A percentile compares a stretch with the other conserved stretches of the same genome.
These are phyloP conservation scores for Chimonanthus salicifolius DNA, from an alignment of 164 flowering plant species.

Conservation along the genomic window DNA sequence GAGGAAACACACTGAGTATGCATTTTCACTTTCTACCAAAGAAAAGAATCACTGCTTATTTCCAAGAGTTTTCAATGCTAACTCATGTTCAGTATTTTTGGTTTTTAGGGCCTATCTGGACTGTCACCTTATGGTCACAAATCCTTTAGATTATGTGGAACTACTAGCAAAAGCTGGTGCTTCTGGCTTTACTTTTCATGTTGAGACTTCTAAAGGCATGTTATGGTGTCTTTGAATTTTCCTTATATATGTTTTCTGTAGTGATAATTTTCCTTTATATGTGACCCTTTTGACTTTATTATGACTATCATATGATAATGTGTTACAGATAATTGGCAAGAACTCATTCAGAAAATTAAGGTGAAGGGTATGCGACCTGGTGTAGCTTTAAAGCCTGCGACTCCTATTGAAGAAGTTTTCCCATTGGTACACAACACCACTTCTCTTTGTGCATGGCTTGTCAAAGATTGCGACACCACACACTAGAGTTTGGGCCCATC, in stretches of 20 bases:
- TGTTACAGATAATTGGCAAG: constrained; percentile 81
- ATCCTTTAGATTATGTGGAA: constrained; percentile 96
- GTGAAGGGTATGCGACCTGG: constrained; percentile 90
- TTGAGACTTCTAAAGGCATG: constrained; percentile 82
- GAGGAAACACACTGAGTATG: constrained; percentile 89
- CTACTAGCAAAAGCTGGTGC: constrained; percentile 94
- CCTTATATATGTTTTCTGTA: too few species aligned
- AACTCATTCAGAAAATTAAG: constrained; percentile 67
- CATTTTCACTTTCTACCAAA: constrained; percentile 2
- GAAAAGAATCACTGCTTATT: neutral
- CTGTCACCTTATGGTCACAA: constrained; percentile 98
- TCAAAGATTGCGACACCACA: neutral
- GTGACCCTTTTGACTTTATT: too few species aligned
- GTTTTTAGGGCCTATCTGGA: constrained; percentile 77
- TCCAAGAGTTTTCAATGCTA: neutral
- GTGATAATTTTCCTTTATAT: too few species aligned
- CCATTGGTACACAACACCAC: constrained; percentile 64
- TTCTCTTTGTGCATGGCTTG: neutral
- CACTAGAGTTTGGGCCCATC: neutral
- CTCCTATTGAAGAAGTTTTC: constrained; percentile 89
- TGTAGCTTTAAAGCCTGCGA: constrained; percentile 86
- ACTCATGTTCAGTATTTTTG: constrained; percentile 1
- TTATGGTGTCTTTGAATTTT: neutral
- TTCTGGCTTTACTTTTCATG: constrained; percentile 96
- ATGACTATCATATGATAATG: constrained; percentile 6